Conservation (phyloP, 2,329 filamentous ascomycete genomes). For the Aspergillus novoparasiticus region DNA sequence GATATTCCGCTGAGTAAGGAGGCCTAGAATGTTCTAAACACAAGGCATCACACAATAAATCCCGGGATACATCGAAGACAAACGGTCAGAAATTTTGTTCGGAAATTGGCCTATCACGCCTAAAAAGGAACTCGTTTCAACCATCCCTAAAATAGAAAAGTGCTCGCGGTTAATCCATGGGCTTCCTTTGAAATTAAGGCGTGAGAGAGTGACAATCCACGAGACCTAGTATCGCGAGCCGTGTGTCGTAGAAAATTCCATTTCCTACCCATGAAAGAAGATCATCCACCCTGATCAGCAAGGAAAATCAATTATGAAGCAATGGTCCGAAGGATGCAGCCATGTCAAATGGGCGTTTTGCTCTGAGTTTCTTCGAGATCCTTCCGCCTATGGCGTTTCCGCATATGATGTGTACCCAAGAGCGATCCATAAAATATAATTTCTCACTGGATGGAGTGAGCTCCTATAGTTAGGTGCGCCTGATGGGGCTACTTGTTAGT, state of each 20-base stretch:
- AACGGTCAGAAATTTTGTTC: no score
- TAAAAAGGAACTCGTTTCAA: not conserved
- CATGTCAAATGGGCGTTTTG: not conserved
- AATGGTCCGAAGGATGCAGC: not conserved
- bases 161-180: not conserved
- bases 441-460: no score
- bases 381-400: not conserved
- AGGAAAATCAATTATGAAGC: not conserved
- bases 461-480: accelerated
- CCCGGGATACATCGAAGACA: no score
- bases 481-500: no score
- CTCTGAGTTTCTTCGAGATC: not conserved
- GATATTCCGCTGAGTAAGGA: not conserved
- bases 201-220: not conserved
- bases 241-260: not conserved
- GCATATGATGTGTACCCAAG: not conserved
- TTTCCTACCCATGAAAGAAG: not conserved
- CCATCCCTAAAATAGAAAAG: not conserved
- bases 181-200: not conserved
- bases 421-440: no score
- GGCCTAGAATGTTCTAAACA: not conserved
- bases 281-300: not conserved
- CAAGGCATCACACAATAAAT: not conserved
- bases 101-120: not conserved
- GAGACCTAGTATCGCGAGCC: not conserved